Base-by-base conservation (phyloP, 495 filamentous ascomycete species). In the Evansstolkia leycettana region DNA sequence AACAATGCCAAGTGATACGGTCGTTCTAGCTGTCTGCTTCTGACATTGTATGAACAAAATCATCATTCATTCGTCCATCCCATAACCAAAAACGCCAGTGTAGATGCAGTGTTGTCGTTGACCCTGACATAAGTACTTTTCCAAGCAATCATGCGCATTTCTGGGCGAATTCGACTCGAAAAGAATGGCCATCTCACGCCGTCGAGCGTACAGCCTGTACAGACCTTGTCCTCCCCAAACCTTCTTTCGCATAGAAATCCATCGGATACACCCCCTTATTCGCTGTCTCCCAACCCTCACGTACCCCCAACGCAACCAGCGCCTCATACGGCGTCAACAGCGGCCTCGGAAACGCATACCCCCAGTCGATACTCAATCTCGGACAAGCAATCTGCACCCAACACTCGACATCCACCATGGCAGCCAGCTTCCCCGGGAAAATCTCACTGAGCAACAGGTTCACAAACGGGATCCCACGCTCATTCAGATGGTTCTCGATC, bases 381-480 rank as follows among this genome's bases (percentile, higher is more conserved):
- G 90, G 90, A 65, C 90, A 98, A 7, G 90, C 90, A 28, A 98
- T 84, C 58, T 98, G 90, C 23, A 96, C 88, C 90, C 90, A 98
- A 40, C 84, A 89, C 45, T 94, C 90, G 5, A 98, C 81, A 51
- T 96, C 88, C 17, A 51, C 46, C 84, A 98, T 94, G 64, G 89
- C 72, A 0, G 80, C 87, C 36, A 98, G 58, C 53, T 98, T 98
- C 0, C 84, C 87, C 0, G 90, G 90, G 53, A 96, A 96, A 17
- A 98, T 95, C 64, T 98, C 90, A 40, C 78, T 84, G 2, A 98
- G 64, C 2, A 95, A 58, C 1, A 98, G 46, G 42, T 89, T 85
- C 18, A 98, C 74, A 38, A 76, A 84, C 5, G 82, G 78, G 8
- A 90, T 79, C 0, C 76, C 80, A 38, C 71, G 62, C 27, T 72